Conservation (phyloP, 2,329 filamentous ascomycete species). For the Xylaria sp. region DNA sequence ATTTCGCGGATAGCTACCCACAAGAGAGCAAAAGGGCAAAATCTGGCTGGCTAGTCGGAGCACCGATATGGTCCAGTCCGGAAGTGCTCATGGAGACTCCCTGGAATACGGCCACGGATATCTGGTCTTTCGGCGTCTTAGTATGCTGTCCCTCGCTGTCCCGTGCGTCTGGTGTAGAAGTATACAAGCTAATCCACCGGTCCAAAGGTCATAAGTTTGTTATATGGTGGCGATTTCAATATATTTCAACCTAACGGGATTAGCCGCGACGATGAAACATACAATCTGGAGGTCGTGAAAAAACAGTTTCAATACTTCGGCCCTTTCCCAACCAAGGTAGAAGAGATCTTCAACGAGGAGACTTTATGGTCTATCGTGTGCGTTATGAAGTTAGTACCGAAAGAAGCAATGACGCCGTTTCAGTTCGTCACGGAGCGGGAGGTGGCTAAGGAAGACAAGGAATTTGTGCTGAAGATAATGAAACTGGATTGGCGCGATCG, state of each 20-base stretch:
- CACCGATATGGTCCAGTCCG: background rate
- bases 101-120: conserved; percentile 10
- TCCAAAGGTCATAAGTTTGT: background rate
- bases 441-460: conserved; percentile 1
- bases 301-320: conserved; percentile 5
- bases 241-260: conserved; percentile 8
- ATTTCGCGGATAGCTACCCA: background rate
- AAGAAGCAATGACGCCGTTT: background rate
- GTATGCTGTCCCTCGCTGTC: background rate
- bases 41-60: background rate
- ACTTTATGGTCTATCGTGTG: conserved; percentile 1
- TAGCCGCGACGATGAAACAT: background rate
- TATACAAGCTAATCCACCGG: background rate
- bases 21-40: background rate
- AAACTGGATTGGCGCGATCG: conserved; percentile 12
- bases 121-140: conserved; percentile 12
- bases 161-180: no score
- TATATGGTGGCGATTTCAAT: conserved; percentile 21
- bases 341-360: conserved; percentile 2
- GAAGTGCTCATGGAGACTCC: background rate
- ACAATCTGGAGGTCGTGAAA: conserved; percentile 5
- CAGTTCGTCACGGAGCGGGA: conserved; percentile 5
- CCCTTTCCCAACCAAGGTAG: conserved; percentile 5
- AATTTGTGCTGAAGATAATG: conserved; percentile 13
- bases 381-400: background rate